Evolutionary conservation across 768 basidiomycete species (phyloP).

Genomic region (Mycena latifolia): DNA sequence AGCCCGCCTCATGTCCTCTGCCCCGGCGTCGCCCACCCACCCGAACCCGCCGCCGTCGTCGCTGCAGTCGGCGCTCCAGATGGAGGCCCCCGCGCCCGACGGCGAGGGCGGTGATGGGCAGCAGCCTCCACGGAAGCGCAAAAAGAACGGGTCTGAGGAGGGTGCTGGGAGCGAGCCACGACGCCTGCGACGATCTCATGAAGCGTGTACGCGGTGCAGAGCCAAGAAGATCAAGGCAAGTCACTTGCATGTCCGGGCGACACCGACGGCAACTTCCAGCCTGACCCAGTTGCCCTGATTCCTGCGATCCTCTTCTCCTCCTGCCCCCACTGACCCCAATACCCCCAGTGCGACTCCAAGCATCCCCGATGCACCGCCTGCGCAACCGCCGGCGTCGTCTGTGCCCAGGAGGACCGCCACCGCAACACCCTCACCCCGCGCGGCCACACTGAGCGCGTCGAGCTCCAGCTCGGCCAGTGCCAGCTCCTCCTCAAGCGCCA

Average conservation of each 20-base stretch:
- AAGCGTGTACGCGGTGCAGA: slow-evolving; percentile 93
- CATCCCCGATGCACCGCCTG: slow-evolving; percentile 91
- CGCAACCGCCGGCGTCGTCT: slow-evolving; percentile 80
- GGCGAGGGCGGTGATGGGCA: slow-evolving; percentile 46
- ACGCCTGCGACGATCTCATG: slow-evolving; percentile 88
- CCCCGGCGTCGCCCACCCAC: slow-evolving; percentile 51
- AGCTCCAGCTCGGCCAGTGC: slow-evolving; percentile 84
- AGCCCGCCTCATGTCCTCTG: slow-evolving; percentile 29
- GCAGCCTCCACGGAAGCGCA: slow-evolving; percentile 62
- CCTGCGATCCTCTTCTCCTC: slow-evolving; percentile 38
- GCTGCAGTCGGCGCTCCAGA: slow-evolving; percentile 73
- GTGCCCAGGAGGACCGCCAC: slow-evolving; percentile 92
- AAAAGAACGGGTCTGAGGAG: slow-evolving; percentile 64
- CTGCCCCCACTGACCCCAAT: slow-evolving; percentile 39
- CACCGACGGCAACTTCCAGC: slow-evolving; percentile 86
- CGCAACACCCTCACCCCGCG: slow-evolving; percentile 88
- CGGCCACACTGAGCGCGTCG: slow-evolving; percentile 86
- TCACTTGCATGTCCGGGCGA: slow-evolving; percentile 76
- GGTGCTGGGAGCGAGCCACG: slow-evolving; percentile 80
- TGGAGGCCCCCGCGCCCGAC: slow-evolving; percentile 51
- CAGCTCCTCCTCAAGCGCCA: slow-evolving; percentile 82
- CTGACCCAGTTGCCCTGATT: too few species aligned
- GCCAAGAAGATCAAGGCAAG: slow-evolving; percentile 96
- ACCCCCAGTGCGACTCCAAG: slow-evolving; percentile 86
- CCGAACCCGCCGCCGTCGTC: slow-evolving; percentile 57